Evolutionary conservation across 257 asterid genomes (phyloP), one percentile per base, ranked within the genome.

Genomic region (Henckelia pumila): DNA sequence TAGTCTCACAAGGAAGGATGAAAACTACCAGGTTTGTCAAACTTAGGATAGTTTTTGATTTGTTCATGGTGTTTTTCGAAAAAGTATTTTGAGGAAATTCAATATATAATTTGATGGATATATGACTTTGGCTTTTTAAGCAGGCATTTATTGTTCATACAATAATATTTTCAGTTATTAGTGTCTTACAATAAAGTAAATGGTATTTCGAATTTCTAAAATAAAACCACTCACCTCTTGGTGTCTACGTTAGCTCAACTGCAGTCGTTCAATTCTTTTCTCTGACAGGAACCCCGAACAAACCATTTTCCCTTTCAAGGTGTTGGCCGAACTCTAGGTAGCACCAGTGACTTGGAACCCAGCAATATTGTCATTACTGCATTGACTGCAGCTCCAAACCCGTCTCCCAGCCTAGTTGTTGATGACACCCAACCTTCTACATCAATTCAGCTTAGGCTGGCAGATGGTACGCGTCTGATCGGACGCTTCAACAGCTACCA

Each of bases 391-490:
- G 84, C 86, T 67, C 92, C 91, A 30, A 21, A 86, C 35, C 86
- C 95, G 20, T 62, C 85, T 66, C 71, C n/a, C 7, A 87, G 89
- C 53, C 84, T 88, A 32, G 74, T 85, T 6, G 92, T 88, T 25
- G 93, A 91, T 59, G 77, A 82, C 61, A 52, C 81, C 2, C 86
- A 65, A 63, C 85, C 97, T 56, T 80, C 81, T 49, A 88, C 95
- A 7, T 83, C 95, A 7, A 83, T 91, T 66, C 97, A 91, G 84
- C 87, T 91, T 60, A 84, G 96, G 80, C 72, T 91, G 70, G 97
- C 96, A 0, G 97, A 91, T 71, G 97, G 97, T 4, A 86, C 97
- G 0, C 89, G 97, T 52, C 79, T 86, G 92, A 83, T 91, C 47
- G 85, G 96, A 1, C 95, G 86, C 6, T 91, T 91, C 83, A 91